These are phyloP conservation scores for Podospora didyma DNA, from an alignment of 495 filamentous ascomycete genomes.

Conservation along the genomic window DNA sequence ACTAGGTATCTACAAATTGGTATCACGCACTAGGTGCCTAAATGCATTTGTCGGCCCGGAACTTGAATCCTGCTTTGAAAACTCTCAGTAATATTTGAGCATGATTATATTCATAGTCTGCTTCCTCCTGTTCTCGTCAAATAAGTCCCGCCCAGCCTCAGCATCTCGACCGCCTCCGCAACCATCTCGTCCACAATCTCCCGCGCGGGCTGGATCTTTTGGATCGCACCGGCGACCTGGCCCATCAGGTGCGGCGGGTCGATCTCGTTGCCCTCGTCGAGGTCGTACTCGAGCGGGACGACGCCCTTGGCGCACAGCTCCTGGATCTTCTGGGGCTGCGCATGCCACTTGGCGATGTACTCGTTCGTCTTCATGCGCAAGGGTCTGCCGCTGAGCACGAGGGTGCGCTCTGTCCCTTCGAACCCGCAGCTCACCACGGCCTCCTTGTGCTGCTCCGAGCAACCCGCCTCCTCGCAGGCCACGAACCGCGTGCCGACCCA, in stretches of 20 bases:
- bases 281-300: conserved; percentile 73
- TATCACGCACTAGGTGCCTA: too few relatives aligned
- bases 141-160: conserved; percentile 55
- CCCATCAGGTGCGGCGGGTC: conserved; percentile 89
- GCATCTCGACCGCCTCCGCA: conserved; percentile 64
- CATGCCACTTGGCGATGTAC: conserved; percentile 76
- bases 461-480: conserved; percentile 70
- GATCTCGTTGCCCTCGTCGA: conserved; percentile 70
- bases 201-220: conserved; percentile 70
- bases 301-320: conserved; percentile 67
- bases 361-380: conserved; percentile 76
- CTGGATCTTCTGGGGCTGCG: conserved; percentile 63
- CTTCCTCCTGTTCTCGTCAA: conserved; percentile 12
- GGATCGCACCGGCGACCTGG: conserved; percentile 78
- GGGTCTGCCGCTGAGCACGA: conserved; percentile 76
- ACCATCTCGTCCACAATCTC: conserved; percentile 86
- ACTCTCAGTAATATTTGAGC: too few relatives aligned
- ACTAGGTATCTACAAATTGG: too few relatives aligned
- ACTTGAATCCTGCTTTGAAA: too few relatives aligned
- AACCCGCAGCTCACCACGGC: conserved; percentile 72
- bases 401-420: conserved; percentile 70
- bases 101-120: not conserved
- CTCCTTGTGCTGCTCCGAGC: conserved; percentile 72
- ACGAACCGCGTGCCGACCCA: conserved; percentile 89
- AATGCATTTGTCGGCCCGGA: too few relatives aligned